Evolutionary conservation across 2,329 filamentous ascomycete species (phyloP).

Genomic region (Xylariaceae sp.): DNA sequence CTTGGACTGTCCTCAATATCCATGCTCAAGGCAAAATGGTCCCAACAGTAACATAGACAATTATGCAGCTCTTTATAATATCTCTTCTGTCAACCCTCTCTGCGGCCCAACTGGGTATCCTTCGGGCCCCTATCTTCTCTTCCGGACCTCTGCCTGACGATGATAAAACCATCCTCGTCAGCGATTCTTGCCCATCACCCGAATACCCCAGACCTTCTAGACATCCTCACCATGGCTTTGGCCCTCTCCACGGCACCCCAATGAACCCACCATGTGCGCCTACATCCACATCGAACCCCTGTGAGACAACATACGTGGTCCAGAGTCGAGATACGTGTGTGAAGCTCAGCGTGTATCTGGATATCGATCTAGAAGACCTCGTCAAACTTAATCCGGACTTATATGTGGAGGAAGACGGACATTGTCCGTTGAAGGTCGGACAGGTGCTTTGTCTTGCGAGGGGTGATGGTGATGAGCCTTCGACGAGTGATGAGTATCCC

Average conservation of each 20-base stretch:
- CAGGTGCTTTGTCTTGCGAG: background rate
- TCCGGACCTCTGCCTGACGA: background rate
- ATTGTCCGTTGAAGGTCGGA: background rate
- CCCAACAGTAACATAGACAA: background rate
- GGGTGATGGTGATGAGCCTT: background rate
- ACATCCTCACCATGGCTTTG: too few relatives aligned
- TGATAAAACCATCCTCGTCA: background rate
- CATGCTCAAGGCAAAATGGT: background rate
- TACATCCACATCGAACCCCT: background rate
- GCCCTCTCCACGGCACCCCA: too few relatives aligned
- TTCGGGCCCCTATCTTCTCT: background rate
- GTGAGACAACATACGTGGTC: background rate
- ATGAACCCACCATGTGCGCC: too few relatives aligned
- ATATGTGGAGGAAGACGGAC: slow-evolving; percentile 1
- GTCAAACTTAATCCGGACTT: background rate
- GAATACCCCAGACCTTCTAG: background rate
- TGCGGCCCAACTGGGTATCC: background rate
- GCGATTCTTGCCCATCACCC: background rate
- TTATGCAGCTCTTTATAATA: background rate
- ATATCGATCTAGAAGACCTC: background rate
- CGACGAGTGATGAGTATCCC: background rate
- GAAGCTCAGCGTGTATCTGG: background rate
- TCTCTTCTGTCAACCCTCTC: background rate
- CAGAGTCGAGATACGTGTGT: background rate
- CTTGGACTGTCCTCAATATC: background rate